These are phyloP conservation scores for Neostapfia colusana DNA, from an alignment of 176 grass and related monocot genomes.

Conservation along the genomic window DNA sequence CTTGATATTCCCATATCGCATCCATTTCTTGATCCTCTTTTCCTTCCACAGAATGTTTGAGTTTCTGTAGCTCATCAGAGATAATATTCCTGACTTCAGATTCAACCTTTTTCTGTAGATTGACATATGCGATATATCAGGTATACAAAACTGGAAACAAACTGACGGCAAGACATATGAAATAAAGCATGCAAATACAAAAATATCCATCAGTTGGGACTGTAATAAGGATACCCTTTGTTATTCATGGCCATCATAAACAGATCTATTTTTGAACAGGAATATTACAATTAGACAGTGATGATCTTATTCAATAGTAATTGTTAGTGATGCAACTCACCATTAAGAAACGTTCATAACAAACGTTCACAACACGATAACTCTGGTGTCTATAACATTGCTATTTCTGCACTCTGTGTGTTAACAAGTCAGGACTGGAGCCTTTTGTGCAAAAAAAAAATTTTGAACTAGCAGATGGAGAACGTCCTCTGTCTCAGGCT, in stretches of 20 bases:
- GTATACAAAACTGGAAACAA: slow-evolving; percentile 22
- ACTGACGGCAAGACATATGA: slow-evolving; percentile 1
- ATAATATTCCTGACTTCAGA: slow-evolving; percentile 67
- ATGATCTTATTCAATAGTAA: neutral
- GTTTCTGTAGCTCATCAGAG: slow-evolving; percentile 85
- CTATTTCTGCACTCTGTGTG: neutral
- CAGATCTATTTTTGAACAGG: neutral
- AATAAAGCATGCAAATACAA: slow-evolving; percentile 5
- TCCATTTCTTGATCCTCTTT: slow-evolving; percentile 43
- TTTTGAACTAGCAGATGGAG: slow-evolving; percentile 8
- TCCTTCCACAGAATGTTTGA: slow-evolving; percentile 46
- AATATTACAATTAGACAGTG: neutral
- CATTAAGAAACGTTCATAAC: slow-evolving; percentile 2
- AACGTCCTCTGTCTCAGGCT: neutral
- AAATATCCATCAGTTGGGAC: neutral
- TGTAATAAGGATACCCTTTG: neutral
- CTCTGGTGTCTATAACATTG: neutral
- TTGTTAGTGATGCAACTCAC: neutral
- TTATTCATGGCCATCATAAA: neutral
- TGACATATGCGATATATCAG: slow-evolving; percentile 16
- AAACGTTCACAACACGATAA: slow-evolving; percentile 4
- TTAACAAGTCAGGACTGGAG: slow-evolving; percentile 8
- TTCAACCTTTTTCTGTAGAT: slow-evolving; percentile 59
- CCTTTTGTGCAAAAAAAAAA: neutral
- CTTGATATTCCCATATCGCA: slow-evolving; percentile 84